Conservation (phyloP, 768 basidiomycete genomes). For the Trametes cubensis region DNA sequence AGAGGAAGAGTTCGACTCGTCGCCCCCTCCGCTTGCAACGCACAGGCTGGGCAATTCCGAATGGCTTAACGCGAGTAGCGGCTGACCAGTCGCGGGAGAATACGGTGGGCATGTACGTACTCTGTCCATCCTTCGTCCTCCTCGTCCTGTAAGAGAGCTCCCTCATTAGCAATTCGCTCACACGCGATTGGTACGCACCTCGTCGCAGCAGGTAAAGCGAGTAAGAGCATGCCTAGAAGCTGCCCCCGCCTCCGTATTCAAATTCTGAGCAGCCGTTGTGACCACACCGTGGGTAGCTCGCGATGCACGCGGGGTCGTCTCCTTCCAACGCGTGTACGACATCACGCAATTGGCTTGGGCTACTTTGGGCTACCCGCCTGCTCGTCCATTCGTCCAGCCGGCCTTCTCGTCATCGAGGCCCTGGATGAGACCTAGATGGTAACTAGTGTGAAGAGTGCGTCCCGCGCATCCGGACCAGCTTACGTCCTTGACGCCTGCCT, state of each 20-base stretch:
- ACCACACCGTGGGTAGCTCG: background rate
- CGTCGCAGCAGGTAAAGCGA: background rate
- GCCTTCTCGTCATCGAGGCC: conserved; percentile 8
- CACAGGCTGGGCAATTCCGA: background rate
- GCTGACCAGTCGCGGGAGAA: conserved; percentile 21
- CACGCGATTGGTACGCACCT: background rate
- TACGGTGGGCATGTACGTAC: background rate
- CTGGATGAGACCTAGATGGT: background rate
- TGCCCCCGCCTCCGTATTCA: background rate
- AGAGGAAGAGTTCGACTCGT: background rate
- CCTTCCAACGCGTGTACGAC: background rate
- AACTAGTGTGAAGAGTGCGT: background rate
- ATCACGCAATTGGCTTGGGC: background rate
- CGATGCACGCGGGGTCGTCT: background rate
- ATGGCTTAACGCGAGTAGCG: background rate
- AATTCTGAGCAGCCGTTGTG: background rate
- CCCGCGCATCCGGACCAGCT: background rate
- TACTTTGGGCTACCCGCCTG: background rate
- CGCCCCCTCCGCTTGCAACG: background rate
- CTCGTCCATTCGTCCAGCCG: background rate
- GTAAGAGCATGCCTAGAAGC: background rate
- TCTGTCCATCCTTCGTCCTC: background rate
- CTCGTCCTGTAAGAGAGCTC: background rate
- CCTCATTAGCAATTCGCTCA: background rate
- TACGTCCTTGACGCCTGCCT: background rate